A percentile compares a stretch with the other conserved stretches of the same genome.
Conservation (phyloP, 441 rosid species). For the Pelargonium cotyledonis region DNA sequence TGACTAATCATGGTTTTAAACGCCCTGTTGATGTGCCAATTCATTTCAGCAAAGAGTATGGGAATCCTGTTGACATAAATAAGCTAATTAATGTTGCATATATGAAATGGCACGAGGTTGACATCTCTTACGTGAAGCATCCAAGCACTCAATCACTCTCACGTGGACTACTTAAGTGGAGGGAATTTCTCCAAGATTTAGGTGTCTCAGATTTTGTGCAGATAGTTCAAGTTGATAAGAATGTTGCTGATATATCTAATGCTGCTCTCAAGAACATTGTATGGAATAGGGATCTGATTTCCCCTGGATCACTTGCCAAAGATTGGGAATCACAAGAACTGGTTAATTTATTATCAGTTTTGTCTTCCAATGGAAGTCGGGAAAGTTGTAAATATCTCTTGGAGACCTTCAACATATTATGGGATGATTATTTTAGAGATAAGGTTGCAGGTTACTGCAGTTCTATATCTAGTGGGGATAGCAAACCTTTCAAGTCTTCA, state of each 20-base stretch:
- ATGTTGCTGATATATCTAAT: constrained; percentile 40
- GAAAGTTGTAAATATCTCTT: constrained; percentile 63
- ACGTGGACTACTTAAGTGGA: constrained; percentile 57
- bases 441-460: constrained; percentile 45
- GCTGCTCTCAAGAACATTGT: constrained; percentile 22
- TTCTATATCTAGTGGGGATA: constrained; percentile 28
- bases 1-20: constrained; percentile 73
- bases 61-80: constrained; percentile 50
- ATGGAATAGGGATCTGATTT: constrained; percentile 29
- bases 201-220: constrained; percentile 82
- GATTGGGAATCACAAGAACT: constrained; percentile 94
- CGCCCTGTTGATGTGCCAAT: constrained; percentile 49
- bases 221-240: constrained; percentile 65
- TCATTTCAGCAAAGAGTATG: constrained; percentile 75
- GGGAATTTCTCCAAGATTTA: constrained; percentile 75
- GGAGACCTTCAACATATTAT: constrained; percentile 60
- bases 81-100: constrained; percentile 46
- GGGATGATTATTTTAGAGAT: constrained; percentile 66
- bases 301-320: constrained; percentile 38
- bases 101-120: constrained; percentile 77
- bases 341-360: constrained; percentile 41
- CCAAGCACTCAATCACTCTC: constrained; percentile 50
- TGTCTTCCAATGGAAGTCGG: constrained; percentile 38
- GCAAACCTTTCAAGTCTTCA: constrained; percentile 53
- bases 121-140: constrained; percentile 63